Base-by-base conservation (phyloP, 306 rosid genomes). In the Trifolium repens region DNA sequence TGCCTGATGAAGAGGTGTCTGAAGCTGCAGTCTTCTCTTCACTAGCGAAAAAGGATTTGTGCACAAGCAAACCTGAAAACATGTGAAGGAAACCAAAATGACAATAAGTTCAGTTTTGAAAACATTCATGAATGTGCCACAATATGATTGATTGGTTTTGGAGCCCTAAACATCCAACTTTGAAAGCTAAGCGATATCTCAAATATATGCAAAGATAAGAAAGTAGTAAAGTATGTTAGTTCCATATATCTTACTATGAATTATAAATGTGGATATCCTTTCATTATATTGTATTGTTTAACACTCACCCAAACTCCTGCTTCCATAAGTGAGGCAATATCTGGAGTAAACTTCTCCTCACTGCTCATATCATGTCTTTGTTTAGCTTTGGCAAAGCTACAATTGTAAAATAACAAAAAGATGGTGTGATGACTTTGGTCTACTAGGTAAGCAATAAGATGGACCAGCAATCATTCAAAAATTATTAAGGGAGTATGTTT, bases 21-120 rank as follows among this genome's bases (percentile, higher is more conserved):
- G 98, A 85, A 94, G 98, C 87, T 94, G 97, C 90, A 94, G 72
- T 84, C 98, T 88, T 79, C 96, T 94, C 80, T 94, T 94, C 57
- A 94, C 97, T 14, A 92, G 88, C 96, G 93, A 87, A 67, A 90
- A 66, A 61, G 97, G 98, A 81, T 91, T 89, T 37, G 97, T 88
- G 83, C 91, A 94, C 68, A 94, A 86, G 81, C 84, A 89, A 72
- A 92, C 96, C 97, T 94, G 87, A 71, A 39, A 75, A 82, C 75
- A 35, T 78, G 71, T 39, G 79, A 80, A 73, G 58, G 35, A 70
- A 73, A 83, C 75, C 55, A 78, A 58, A 78, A 74, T 43, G 61
- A 78, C 13, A 7, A 19, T 76, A 78, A 62, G 52, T 50, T 74
- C 34, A 69, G 26, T 74, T 49, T 70, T 54, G 30, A 64, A 7